Percentiles rank a stretch among this genome's conserved stretches.
phyloP scores from a whole-genome alignment of 1,284 basidiomycete species.

The Heterobasidion annosum region DNA sequence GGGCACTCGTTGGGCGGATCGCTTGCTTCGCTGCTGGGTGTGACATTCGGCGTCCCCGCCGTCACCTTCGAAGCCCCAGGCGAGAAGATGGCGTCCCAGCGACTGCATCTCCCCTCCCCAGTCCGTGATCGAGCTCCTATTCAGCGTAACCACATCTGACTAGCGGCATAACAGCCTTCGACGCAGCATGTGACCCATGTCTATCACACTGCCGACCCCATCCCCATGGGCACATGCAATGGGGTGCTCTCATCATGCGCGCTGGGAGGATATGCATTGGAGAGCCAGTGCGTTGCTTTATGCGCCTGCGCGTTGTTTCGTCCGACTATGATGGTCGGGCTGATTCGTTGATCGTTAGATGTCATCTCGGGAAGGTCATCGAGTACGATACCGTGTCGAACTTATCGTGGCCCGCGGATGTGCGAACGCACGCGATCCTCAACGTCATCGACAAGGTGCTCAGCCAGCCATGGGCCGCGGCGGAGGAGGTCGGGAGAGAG shows the following conservation, averaged over 20 bases:
- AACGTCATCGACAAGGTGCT: conserved; percentile 73
- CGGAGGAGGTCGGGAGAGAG: conserved; percentile 13
- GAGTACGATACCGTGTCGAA: conserved; percentile 82
- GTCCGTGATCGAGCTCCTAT: conserved; percentile 30
- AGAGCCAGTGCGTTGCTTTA: conserved; percentile 41
- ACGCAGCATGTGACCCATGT: conserved; percentile 73
- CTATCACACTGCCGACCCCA: conserved; percentile 84
- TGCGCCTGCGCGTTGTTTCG: not conserved
- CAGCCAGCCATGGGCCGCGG: conserved; percentile 51
- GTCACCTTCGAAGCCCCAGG: conserved; percentile 91
- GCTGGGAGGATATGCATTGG: conserved; percentile 72
- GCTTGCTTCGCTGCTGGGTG: conserved; percentile 77
- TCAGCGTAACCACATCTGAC: not conserved
- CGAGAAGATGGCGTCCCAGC: conserved; percentile 75
- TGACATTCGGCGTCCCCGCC: conserved; percentile 88
- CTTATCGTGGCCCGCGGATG: conserved; percentile 77
- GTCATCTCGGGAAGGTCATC: conserved; percentile 59
- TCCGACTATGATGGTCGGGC: conserved; percentile 20
- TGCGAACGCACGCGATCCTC: conserved; percentile 78
- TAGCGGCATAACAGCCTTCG: conserved; percentile 39
- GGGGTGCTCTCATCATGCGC: conserved; percentile 69
- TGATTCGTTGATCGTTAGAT: conserved; percentile 75
- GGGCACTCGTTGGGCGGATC: conserved; percentile 89
- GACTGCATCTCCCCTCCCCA: conserved; percentile 84
- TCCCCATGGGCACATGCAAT: conserved; percentile 78